Base-by-base conservation (phyloP, 768 basidiomycete species). In the Serpula lacrymans region DNA sequence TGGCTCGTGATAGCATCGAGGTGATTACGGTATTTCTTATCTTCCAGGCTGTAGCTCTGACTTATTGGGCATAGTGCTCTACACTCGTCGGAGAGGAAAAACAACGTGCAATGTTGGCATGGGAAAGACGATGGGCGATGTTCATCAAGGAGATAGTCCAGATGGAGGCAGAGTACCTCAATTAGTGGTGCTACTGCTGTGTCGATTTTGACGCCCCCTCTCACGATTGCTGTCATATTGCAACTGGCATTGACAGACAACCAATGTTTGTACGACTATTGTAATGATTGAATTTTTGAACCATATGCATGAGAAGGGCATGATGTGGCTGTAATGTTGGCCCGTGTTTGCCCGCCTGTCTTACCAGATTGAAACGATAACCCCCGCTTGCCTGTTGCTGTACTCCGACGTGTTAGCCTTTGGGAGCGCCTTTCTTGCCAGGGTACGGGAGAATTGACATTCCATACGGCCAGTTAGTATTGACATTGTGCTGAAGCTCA, bases 1-100 rank as follows among this genome's bases (percentile, higher is more conserved):
- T 84, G 10, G 82, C 82, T 1, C 68, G 78, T 18, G 78, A 84
- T 45, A 82, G 82, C 50, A 63, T 85, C 37, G 64, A 69, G 70
- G 84, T 79, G 39, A 32, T 16, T 2, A 27, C 28, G 7, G 3
- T 25, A 27, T 17, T 10, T 34, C 11, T 26, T 14, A 23, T 13
- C 30, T 26, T 2, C 2, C 10, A 24, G 25, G n/a, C n/a, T n/a
- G n/a, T n/a, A n/a, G n/a, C n/a, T n/a, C n/a, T n/a, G n/a, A n/a
- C 2, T 27, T 4, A 34, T 22, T 30, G 22, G n/a, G n/a, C n/a
- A 5, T 46, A 80, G 78, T 68, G 74, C 54, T 79, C 79, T 3
- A 75, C 63, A 29, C 58, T 83, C 35, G 66, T 67, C 2, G 49
- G 39, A 1, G 58, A 65, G 13, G 70, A 73, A 43, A 82, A 82